Percentiles rank a stretch among this genome's conserved stretches.
Evolutionary conservation across 2,329 filamentous ascomycete species (phyloP).

Genomic region (Orbilia brochopaga): DNA sequence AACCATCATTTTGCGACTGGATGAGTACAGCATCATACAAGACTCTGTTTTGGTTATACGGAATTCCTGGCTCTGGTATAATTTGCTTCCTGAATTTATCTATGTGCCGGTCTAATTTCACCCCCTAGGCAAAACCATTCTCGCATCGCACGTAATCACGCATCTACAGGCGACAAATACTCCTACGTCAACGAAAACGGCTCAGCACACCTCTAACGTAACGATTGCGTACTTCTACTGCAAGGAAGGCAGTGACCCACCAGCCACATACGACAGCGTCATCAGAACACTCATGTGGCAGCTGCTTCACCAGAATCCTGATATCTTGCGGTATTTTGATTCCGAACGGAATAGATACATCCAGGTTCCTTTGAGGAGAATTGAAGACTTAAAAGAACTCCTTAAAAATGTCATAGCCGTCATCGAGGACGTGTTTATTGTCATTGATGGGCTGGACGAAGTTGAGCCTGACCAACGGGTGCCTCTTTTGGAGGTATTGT

Average conservation of each 20-base stretch:
- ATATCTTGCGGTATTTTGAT: neutral
- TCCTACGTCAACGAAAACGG: neutral
- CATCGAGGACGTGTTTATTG: neutral
- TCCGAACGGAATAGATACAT: neutral
- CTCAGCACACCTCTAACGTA: neutral
- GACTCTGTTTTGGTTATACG: neutral
- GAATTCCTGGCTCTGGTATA: neutral
- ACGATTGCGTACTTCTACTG: neutral
- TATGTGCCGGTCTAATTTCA: neutral
- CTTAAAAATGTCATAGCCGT: neutral
- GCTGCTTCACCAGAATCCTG: neutral
- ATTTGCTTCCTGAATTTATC: neutral
- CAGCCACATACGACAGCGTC: neutral
- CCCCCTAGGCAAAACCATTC: neutral
- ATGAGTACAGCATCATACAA: neutral
- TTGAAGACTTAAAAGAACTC: neutral
- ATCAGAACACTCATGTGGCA: neutral
- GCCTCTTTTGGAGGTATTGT: neutral
- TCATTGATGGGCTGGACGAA: neutral
- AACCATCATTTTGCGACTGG: neutral
- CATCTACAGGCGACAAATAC: neutral
- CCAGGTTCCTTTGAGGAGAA: neutral
- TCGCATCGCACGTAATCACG: neutral
- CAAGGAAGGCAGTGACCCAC: neutral
- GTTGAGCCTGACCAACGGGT: neutral